These are phyloP conservation scores for Aspergillus quadrilineatus DNA, from an alignment of 2,329 filamentous ascomycete species.

Conservation along the genomic window DNA sequence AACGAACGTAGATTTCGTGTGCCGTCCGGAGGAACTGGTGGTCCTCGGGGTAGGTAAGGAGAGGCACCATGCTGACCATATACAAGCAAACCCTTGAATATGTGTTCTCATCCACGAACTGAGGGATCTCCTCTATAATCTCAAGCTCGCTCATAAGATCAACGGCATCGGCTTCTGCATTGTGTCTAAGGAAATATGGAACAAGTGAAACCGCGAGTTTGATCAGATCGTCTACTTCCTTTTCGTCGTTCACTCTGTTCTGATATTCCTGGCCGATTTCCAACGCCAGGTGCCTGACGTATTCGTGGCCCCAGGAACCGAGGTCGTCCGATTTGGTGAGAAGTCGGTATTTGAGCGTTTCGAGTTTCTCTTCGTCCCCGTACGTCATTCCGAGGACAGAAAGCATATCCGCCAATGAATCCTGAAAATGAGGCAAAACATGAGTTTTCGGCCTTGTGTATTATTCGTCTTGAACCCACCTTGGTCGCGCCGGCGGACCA, in stretches of 20 bases:
- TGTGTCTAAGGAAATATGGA: constrained; percentile 93
- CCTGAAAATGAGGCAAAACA: constrained; percentile 36
- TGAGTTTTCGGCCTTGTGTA: constrained; percentile 14
- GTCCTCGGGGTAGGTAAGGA: constrained; percentile 96
- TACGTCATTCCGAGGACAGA: constrained; percentile 99
- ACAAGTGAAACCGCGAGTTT: constrained; percentile 82
- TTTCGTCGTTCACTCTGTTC: constrained; percentile 81
- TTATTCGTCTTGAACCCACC: constrained; percentile 48
- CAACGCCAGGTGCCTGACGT: constrained; percentile 89
- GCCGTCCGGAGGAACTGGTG: constrained; percentile 91
- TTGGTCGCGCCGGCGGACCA: constrained; percentile 85
- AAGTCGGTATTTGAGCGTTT: constrained; percentile 93
- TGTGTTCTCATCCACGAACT: constrained; percentile 90
- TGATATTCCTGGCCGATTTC: constrained; percentile 95
- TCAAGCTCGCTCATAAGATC: constrained; percentile 96
- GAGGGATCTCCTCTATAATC: constrained; percentile 87
- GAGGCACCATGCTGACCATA: constrained; percentile 98
- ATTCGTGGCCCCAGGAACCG: constrained; percentile 97
- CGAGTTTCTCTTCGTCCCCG: constrained; percentile 91
- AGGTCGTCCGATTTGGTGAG: constrained; percentile 89
- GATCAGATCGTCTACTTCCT: constrained; percentile 77
- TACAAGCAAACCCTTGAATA: constrained; percentile 92
- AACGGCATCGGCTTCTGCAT: constrained; percentile 96
- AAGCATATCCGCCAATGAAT: constrained; percentile 85
- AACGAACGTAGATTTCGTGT: constrained; percentile 88